These are phyloP conservation scores for Gossypium davidsonii DNA, from an alignment of 441 rosid species.

Conservation along the genomic window DNA sequence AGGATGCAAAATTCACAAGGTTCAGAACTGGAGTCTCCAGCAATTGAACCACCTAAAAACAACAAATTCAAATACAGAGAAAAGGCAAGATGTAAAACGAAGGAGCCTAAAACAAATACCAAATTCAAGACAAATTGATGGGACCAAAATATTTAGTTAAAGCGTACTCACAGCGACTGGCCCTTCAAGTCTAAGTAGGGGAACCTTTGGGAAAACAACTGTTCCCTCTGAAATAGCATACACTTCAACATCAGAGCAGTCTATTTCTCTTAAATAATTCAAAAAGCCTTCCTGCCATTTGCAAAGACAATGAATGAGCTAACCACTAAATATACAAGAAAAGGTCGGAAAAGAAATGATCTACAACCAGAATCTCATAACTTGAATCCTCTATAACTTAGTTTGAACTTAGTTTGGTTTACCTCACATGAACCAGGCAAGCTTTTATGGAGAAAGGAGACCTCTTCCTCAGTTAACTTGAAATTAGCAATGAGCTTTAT, in stretches of 20 bases:
- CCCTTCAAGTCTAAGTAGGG: slow-evolving; percentile 83
- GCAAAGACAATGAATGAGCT: slow-evolving; percentile 14
- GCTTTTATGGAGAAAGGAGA: slow-evolving; percentile 47
- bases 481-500: slow-evolving; percentile 76
- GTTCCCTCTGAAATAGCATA: slow-evolving; percentile 85
- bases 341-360: background rate
- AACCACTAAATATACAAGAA: slow-evolving; percentile 6
- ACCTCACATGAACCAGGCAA: slow-evolving; percentile 81
- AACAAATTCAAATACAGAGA: slow-evolving; percentile 9
- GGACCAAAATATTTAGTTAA: background rate
- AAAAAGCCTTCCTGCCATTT: slow-evolving; percentile 67
- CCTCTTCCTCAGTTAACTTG: slow-evolving; percentile 64
- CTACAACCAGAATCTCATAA: background rate
- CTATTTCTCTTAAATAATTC: slow-evolving; percentile 68
- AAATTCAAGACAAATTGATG: background rate
- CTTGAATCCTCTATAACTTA: background rate
- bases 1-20: slow-evolving; percentile 82
- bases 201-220: slow-evolving; percentile 94
- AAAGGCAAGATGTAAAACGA: background rate
- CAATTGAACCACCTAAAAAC: slow-evolving; percentile 71
- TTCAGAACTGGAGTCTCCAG: slow-evolving; percentile 85
- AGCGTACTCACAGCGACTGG: slow-evolving; percentile 75
- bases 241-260: slow-evolving; percentile 86
- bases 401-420: slow-evolving; percentile 8
- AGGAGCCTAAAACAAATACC: background rate